phyloP scores from a whole-genome alignment of 176 grass and related monocot species.

The Chrysopogon serrulatus region DNA sequence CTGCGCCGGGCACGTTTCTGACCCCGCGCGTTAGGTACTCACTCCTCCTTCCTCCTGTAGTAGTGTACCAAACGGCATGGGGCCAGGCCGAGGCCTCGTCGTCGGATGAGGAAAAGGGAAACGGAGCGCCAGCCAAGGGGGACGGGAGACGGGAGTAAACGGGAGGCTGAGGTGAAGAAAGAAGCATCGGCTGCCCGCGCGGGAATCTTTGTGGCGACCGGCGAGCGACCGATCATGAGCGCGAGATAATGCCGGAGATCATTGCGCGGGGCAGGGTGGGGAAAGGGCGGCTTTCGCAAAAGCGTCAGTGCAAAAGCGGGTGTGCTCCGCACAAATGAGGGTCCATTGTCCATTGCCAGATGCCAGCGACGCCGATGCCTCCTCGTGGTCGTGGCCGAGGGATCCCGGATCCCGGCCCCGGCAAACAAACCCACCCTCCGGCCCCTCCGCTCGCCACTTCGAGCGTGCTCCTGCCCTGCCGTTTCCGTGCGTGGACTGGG shows the following conservation, averaged over 20 bases:
- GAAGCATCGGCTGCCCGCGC: neutral
- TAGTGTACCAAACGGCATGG: neutral
- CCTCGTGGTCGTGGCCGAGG: neutral
- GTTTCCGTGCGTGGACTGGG: neutral
- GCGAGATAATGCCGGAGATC: constrained; percentile 21
- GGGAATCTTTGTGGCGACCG: too few relatives aligned
- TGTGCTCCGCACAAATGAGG: neutral
- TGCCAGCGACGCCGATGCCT: neutral
- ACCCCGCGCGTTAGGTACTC: neutral
- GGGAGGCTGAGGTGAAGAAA: neutral
- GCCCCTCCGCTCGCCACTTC: neutral
- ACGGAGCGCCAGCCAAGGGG: neutral
- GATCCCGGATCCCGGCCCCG: neutral
- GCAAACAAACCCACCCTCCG: neutral
- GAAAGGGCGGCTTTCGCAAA: constrained; percentile 36
- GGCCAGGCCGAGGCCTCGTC: neutral
- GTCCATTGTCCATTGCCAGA: neutral
- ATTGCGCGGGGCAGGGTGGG: neutral
- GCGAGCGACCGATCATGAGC: constrained; percentile 11
- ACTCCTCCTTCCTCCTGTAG: too few relatives aligned
- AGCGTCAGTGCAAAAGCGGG: neutral
- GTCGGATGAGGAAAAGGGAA: neutral
- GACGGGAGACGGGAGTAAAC: neutral
- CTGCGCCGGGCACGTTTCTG: neutral
- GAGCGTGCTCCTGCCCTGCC: neutral